phyloP scores from a whole-genome alignment of 78 protist species.

The Cavenderia fasciculata region DNA sequence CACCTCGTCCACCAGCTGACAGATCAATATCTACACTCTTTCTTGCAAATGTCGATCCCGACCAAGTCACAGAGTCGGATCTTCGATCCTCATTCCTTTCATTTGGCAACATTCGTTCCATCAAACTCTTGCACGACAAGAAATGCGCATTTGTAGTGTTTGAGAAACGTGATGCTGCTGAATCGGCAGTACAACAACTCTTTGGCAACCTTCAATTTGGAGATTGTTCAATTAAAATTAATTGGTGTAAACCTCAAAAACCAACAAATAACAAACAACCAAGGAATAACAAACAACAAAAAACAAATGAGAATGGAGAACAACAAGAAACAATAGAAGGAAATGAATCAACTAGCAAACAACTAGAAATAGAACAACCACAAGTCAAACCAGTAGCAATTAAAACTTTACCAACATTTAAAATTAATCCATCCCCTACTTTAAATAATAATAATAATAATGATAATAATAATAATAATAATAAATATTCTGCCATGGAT shows the following conservation, averaged over 20 bases:
- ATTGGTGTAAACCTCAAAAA: conserved; percentile 61
- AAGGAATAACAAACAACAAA: not conserved
- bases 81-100: conserved; percentile 30
- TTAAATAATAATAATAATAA: not conserved
- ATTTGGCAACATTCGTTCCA: conserved; percentile 18
- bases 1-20: conserved; percentile 73
- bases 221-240: conserved; percentile 9
- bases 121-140: conserved; percentile 20
- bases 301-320: not conserved
- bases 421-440: conserved; percentile 37
- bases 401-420: conserved; percentile 48
- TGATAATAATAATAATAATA: not conserved
- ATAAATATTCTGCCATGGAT: conserved; percentile 60
- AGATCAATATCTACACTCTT: conserved; percentile 46
- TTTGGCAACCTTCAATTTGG: conserved; percentile 26
- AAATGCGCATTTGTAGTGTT: conserved; percentile 77
- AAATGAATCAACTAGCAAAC: not conserved
- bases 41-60: conserved; percentile 67
- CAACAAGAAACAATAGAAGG: not conserved
- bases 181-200: conserved; percentile 44
- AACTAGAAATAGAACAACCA: not conserved
- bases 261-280: conserved; percentile 1
- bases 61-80: conserved; percentile 49
- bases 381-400: conserved; percentile 36
- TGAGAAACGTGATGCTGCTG: conserved; percentile 63